Conservation (phyloP, 371 early-diverging fungal species). For the Sporodiniella umbellata region DNA sequence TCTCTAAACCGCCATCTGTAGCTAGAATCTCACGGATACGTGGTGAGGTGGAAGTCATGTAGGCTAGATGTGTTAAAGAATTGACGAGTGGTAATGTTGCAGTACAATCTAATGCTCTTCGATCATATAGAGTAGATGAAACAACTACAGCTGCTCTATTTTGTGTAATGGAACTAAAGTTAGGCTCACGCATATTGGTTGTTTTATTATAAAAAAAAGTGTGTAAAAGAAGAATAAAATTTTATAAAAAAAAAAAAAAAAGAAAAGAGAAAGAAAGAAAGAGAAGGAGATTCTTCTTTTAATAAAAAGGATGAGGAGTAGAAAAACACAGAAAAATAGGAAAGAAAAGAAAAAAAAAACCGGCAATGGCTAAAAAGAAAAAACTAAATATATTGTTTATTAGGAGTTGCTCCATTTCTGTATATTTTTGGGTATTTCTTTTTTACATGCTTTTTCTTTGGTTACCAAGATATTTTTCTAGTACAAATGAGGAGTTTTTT, state of each 20-base stretch:
- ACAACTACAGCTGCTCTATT: slow-evolving; percentile 77
- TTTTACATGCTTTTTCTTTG: no score
- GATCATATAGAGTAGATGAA: slow-evolving; percentile 84
- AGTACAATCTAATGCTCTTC: slow-evolving; percentile 85
- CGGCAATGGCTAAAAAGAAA: not conserved
- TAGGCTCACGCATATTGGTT: slow-evolving; percentile 71
- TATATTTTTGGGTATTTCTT: not conserved
- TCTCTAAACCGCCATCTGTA: slow-evolving; percentile 86
- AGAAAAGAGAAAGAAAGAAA: not conserved
- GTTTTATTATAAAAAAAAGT: not conserved
- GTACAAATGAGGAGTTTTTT: no score
- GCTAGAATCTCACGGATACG: slow-evolving; percentile 75
- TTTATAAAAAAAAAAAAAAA: not conserved
- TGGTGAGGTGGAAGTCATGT: slow-evolving; percentile 77
- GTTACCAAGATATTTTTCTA: no score
- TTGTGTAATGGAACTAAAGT: slow-evolving; percentile 68
- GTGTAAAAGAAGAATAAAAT: no score
- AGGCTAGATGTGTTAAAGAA: slow-evolving; percentile 82
- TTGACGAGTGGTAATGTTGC: slow-evolving; percentile 79
- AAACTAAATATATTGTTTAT: no score
- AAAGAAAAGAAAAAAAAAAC: not conserved
- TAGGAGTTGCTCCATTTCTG: not conserved
- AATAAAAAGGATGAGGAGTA: not conserved
- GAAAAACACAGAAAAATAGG: not conserved
- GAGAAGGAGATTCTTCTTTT: not conserved